These are phyloP conservation scores for Cupressus sempervirens DNA, from an alignment of 75 land plant species.

Conservation along the genomic window DNA sequence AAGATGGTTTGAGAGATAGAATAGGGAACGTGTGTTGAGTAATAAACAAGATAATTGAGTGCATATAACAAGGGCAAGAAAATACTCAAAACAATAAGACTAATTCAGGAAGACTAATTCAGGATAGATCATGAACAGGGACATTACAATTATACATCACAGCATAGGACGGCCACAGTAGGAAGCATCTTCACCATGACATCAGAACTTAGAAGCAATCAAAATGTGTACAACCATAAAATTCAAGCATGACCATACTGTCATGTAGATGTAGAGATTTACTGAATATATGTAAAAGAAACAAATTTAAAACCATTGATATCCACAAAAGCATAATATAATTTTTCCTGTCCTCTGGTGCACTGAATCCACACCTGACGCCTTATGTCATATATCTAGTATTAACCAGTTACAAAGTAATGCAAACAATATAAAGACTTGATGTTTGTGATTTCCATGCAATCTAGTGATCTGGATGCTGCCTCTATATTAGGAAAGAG, in stretches of 20 bases:
- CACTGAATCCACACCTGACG: not conserved
- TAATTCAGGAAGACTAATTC: no score
- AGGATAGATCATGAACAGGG: no score
- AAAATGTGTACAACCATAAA: not conserved
- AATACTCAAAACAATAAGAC: no score
- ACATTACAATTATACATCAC: not conserved
- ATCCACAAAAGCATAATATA: not conserved
- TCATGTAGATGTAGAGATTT: not conserved
- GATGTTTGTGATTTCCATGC: not conserved
- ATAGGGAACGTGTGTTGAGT: no score
- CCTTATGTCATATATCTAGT: constrained; percentile 1
- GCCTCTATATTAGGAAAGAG: not conserved
- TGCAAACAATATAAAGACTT: constrained; percentile 1
- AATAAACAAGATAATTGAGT: no score
- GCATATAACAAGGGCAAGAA: no score
- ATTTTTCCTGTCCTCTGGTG: not conserved
- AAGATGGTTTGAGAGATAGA: no score
- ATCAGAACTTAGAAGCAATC: not conserved
- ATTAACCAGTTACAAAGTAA: not conserved
- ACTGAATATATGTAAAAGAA: not conserved
- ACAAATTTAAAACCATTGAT: not conserved
- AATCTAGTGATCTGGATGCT: not conserved
- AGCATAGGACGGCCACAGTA: not conserved
- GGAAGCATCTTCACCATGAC: not conserved
- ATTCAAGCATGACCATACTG: not conserved